Percentiles rank a stretch among this genome's conserved stretches.
Evolutionary conservation across 305 asterid species (phyloP).

Genomic region (Solanum chacoense): DNA sequence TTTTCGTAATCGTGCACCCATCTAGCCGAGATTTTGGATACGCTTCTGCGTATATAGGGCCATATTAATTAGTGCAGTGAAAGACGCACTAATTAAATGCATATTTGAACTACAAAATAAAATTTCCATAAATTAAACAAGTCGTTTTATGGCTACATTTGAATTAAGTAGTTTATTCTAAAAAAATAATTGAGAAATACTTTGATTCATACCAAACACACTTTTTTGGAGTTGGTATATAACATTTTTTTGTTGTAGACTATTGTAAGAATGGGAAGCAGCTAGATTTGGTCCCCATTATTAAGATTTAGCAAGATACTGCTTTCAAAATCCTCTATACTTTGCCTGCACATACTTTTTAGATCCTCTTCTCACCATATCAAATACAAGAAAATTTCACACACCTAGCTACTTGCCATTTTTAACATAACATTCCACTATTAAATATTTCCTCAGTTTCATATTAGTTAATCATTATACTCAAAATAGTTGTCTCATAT

Average conservation of each 20-base stretch:
- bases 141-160: neutral
- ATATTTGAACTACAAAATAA: neutral
- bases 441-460: neutral
- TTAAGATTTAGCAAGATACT: neutral
- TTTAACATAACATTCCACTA: neutral
- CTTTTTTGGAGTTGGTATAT: neutral
- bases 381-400: neutral
- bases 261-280: neutral
- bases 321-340: neutral
- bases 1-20: no score
- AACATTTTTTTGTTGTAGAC: neutral
- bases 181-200: neutral
- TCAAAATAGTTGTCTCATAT: no score
- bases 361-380: neutral
- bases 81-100: neutral
- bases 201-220: neutral
- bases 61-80: neutral
- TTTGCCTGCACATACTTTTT: neutral
- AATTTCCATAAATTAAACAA: neutral
- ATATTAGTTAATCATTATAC: no score
- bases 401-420: neutral
- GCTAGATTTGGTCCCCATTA: neutral
- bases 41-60: neutral
- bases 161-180: neutral
- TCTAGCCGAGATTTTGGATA: no score